phyloP scores from a whole-genome alignment of 768 basidiomycete genomes.

The Cyclocybe cylindracea region DNA sequence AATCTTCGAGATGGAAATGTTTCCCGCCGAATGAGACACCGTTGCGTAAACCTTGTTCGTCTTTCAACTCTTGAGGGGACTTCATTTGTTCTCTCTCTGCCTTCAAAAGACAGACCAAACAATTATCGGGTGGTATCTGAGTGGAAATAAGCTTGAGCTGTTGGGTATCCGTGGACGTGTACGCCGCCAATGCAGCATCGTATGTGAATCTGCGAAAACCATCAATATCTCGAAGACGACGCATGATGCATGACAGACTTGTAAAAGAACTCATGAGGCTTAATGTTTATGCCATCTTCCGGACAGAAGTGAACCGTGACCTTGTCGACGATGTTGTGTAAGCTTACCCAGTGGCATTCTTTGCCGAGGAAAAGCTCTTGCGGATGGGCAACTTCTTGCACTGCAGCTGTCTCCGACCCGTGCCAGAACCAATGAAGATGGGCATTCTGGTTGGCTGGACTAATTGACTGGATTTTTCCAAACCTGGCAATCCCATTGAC shows the following conservation, averaged over 20 bases:
- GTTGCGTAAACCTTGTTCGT: slow-evolving; percentile 21
- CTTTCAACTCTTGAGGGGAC: slow-evolving; percentile 29
- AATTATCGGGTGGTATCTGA: slow-evolving; percentile 49
- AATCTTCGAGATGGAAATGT: slow-evolving; percentile 64
- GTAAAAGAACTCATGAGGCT: slow-evolving; percentile 53
- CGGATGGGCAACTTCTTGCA: slow-evolving; percentile 59
- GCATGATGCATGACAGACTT: slow-evolving; percentile 37
- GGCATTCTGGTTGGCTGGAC: slow-evolving; percentile 38
- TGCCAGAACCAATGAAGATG: slow-evolving; percentile 83
- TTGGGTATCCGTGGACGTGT: slow-evolving; percentile 38
- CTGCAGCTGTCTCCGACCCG: slow-evolving; percentile 51
- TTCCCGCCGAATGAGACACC: slow-evolving; percentile 49
- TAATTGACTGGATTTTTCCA: slow-evolving; percentile 59
- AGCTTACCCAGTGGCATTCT: slow-evolving; percentile 45
- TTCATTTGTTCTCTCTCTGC: slow-evolving; percentile 32
- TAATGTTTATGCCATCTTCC: slow-evolving; percentile 21
- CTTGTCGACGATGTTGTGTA: slow-evolving; percentile 48
- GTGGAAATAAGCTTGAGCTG: slow-evolving; percentile 22
- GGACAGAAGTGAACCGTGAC: slow-evolving; percentile 41
- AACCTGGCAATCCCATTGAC: slow-evolving; percentile 51
- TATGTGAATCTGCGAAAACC: slow-evolving; percentile 47
- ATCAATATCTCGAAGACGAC: not conserved
- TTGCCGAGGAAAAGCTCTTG: slow-evolving; percentile 68
- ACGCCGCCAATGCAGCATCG: slow-evolving; percentile 44
- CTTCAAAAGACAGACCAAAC: slow-evolving; percentile 44